These are phyloP conservation scores for Comarum palustre DNA, from an alignment of 306 rosid genomes.

Conservation along the genomic window DNA sequence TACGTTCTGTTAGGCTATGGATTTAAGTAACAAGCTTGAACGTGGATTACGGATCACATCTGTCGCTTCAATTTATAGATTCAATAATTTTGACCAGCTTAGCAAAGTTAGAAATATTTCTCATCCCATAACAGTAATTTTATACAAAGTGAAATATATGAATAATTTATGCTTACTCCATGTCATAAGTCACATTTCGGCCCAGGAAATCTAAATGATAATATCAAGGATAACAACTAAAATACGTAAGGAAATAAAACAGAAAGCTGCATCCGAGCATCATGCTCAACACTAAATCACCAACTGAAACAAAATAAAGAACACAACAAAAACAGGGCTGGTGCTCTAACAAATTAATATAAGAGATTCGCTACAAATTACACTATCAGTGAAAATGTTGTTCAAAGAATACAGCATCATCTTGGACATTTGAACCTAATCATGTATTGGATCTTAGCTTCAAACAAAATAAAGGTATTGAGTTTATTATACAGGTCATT, in stretches of 20 bases:
- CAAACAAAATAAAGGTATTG: slow-evolving; percentile 37
- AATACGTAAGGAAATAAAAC: background rate
- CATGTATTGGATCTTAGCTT: slow-evolving; percentile 27
- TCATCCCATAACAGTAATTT: background rate
- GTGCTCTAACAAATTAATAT: background rate
- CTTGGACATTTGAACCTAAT: slow-evolving; percentile 34
- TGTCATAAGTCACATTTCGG: background rate
- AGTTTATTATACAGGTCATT: slow-evolving; percentile 44
- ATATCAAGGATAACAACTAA: background rate
- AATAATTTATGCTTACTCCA: background rate
- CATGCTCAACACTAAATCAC: background rate
- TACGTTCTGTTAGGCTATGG: no score
- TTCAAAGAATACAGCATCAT: slow-evolving; percentile 39
- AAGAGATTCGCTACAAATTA: slow-evolving; percentile 6
- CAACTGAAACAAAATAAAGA: background rate
- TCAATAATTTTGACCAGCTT: background rate
- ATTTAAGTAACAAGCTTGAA: no score
- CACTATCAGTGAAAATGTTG: slow-evolving; percentile 22
- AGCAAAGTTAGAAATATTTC: background rate
- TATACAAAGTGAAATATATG: background rate
- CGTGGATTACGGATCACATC: no score
- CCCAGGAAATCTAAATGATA: background rate
- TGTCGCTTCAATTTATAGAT: no score
- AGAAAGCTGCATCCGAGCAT: background rate
- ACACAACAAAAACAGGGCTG: background rate